Evolutionary conservation across 2,329 filamentous ascomycete genomes (phyloP), one percentile per base, ranked within the genome.

Genomic region (Alternaria tenuissima): DNA sequence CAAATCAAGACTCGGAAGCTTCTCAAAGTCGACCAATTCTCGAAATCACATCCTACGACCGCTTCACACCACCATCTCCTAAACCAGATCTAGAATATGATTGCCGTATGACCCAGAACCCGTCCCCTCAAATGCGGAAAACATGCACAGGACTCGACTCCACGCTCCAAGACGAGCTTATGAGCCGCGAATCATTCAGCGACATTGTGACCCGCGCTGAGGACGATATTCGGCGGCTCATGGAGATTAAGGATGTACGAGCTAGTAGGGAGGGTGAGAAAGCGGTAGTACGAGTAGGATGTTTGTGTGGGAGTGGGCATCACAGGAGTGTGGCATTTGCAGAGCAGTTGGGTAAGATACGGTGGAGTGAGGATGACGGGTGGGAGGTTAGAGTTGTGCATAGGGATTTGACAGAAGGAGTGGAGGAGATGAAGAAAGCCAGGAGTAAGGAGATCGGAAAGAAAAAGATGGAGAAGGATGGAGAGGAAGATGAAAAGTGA

Each of bases 251-350:
- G 12, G 48, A 60, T 6, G 52, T 54, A 6, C 22, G 60, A 6
- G 52, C 60, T 11, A 55, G 48, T 30, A 42, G 53, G 12, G 48
- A 44, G 11, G 52, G 24, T 0, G 52, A 57, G 9, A 26, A 16
- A 1, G 57, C 38, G 7, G 22, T 54, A 18, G 38, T 62, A 22
- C 42, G 48, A 14, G 57, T 62, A 3, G 60, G 57, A 3, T 62
- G 57, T 56, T 7, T 60, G 0, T 62, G 60, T 16, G 57, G 60
- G 1, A 62, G 60, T 5, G 57, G 57, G 14, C 57, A 62, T 51
- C 57, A 62, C 42, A 49, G 60, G 18, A 62, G 60, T 32, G 52
- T 60, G 24, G 60, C 60, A 11, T 57, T 62, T 52, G 60, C 57
- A 24, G 60, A 62, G 43, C 53, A 56, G 7, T 26, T 62, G 57